phyloP scores from a whole-genome alignment of 2,329 filamentous ascomycete species.

The Sordariomycetes sp. region DNA sequence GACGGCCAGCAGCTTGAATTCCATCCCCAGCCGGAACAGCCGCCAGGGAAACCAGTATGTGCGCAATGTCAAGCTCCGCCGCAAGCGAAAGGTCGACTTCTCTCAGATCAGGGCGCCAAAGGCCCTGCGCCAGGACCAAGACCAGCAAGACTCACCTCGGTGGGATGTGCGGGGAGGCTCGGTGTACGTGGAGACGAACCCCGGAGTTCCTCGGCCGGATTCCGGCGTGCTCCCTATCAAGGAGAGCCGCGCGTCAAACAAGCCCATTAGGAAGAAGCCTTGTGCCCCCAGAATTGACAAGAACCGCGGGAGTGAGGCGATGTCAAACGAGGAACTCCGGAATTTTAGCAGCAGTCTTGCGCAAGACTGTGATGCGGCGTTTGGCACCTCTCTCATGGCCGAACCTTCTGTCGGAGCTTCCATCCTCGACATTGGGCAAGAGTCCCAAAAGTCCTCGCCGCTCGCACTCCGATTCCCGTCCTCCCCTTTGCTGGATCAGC shows the following conservation, averaged over 20 bases:
- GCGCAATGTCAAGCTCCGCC: conserved; percentile 30
- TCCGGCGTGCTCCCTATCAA: not conserved
- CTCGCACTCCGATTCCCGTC: not conserved
- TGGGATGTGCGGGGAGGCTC: not conserved
- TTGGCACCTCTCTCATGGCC: conserved; percentile 54
- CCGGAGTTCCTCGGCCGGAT: conserved; percentile 1
- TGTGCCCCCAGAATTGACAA: not conserved
- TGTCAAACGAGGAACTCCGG: conserved; percentile 63
- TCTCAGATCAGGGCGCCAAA: conserved; percentile 19
- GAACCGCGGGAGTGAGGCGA: conserved; percentile 9
- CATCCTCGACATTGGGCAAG: conserved; percentile 3
- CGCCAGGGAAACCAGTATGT: conserved; percentile 28
- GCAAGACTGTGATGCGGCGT: conserved; percentile 85
- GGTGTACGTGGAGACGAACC: not conserved
- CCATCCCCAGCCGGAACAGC: conserved; percentile 22
- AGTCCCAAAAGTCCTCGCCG: conserved; percentile 4
- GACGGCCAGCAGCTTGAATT: conserved; percentile 35
- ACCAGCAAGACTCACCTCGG: not conserved
- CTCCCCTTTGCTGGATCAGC: not conserved
- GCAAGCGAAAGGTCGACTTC: conserved; percentile 45
- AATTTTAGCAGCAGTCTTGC: conserved; percentile 79
- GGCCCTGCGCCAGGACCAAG: not conserved
- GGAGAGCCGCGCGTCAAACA: not conserved
- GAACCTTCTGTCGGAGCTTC: conserved; percentile 10
- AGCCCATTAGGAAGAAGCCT: not conserved